These are phyloP conservation scores for Nakazawaea wickerhamii DNA, from an alignment of 805 yeast species.

Conservation along the genomic window DNA sequence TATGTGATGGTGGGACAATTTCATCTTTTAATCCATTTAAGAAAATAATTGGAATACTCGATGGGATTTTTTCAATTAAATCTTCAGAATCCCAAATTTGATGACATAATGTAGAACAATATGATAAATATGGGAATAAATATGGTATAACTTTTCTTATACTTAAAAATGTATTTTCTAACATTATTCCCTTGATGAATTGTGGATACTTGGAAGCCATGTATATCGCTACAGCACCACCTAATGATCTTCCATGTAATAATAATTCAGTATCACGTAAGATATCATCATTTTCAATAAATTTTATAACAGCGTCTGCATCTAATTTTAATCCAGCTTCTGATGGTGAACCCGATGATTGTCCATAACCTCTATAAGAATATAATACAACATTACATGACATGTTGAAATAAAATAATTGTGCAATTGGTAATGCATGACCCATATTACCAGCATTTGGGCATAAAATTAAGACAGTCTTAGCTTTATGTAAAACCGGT, in stretches of 20 bases:
- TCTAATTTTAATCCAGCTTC: conserved; percentile 81
- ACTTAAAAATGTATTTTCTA: conserved; percentile 84
- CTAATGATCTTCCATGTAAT: conserved; percentile 84
- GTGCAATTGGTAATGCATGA: conserved; percentile 76
- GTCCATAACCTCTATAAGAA: conserved; percentile 90
- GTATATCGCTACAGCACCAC: conserved; percentile 92
- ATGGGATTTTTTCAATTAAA: conserved; percentile 45
- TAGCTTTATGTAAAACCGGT: conserved; percentile 35
- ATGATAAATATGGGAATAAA: conserved; percentile 61
- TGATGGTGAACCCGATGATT: conserved; percentile 66
- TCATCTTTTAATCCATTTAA: conserved; percentile 77
- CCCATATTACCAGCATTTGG: conserved; percentile 98
- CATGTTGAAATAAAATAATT: conserved; percentile 54
- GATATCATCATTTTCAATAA: conserved; percentile 47
- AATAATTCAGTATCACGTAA: conserved; percentile 49
- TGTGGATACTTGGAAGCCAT: conserved; percentile 56
- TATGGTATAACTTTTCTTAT: conserved; percentile 69
- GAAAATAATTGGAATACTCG: conserved; percentile 60
- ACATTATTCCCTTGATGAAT: conserved; percentile 54
- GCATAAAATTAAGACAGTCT: conserved; percentile 71
- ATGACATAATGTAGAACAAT: conserved; percentile 57
- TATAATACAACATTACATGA: conserved; percentile 76
- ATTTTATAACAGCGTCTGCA: conserved; percentile 66
- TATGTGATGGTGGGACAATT: conserved; percentile 85
- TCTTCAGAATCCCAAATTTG: conserved; percentile 80